These are phyloP conservation scores for Zymoseptoria pseudotritici DNA, from an alignment of 2,329 filamentous ascomycete species.

Conservation along the genomic window DNA sequence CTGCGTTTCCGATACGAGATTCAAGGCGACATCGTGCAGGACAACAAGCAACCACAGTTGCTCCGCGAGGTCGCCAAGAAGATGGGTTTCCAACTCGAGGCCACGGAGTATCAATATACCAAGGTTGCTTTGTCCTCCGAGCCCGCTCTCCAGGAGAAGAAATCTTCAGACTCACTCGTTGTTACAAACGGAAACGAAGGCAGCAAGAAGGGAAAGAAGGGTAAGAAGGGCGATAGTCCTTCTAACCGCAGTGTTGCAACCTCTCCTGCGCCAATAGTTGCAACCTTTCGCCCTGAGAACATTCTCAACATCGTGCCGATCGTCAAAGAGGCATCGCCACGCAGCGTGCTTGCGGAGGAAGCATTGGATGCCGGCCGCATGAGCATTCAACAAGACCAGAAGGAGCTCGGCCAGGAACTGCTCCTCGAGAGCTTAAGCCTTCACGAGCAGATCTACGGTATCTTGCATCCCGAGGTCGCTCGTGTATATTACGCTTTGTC, in stretches of 20 bases:
- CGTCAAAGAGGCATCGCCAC: conserved; percentile 87
- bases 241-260: conserved; percentile 38
- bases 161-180: conserved; percentile 23
- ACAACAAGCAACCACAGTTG: conserved; percentile 69
- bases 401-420: conserved; percentile 90
- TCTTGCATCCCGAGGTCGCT: conserved; percentile 92
- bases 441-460: conserved; percentile 97
- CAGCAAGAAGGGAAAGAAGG: conserved; percentile 49
- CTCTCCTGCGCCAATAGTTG: conserved; percentile 38
- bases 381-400: conserved; percentile 91
- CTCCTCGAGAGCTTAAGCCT: conserved; percentile 91
- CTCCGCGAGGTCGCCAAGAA: conserved; percentile 84
- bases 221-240: conserved; percentile 46
- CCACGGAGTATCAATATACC: conserved; percentile 67
- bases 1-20: conserved; percentile 73
- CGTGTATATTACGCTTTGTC: conserved; percentile 91
- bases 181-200: conserved; percentile 28
- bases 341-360: conserved; percentile 87
- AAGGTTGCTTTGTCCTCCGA: conserved; percentile 27
- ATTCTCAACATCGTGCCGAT: conserved; percentile 89
- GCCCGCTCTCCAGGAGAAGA: conserved; percentile 20
- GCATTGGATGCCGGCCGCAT: conserved; percentile 92
- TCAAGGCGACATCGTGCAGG: conserved; percentile 57
- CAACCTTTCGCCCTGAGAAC: conserved; percentile 75
- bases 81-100: conserved; percentile 79